These are phyloP conservation scores for Gloeopeniophorella convolvens DNA, from an alignment of 768 basidiomycete species.

Conservation along the genomic window DNA sequence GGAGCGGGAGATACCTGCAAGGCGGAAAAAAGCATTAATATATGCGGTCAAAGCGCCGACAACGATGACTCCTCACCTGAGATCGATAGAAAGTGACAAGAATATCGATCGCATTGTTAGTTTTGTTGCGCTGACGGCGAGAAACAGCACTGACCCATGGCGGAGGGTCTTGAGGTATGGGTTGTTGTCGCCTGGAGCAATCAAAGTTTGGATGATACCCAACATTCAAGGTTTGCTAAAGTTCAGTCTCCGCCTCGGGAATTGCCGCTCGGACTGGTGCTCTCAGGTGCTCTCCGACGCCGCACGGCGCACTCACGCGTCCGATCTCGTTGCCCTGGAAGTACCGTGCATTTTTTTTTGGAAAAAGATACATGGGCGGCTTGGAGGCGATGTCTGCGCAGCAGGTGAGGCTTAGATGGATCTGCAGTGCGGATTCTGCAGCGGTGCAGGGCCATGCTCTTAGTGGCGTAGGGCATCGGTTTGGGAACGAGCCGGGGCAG, in stretches of 20 bases:
- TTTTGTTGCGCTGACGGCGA: conserved; percentile 3
- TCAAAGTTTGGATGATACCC: conserved; percentile 22
- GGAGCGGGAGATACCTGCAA: conserved; percentile 89
- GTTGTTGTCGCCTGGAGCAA: conserved; percentile 22
- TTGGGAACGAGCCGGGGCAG: too few species aligned
- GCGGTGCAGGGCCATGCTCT: too few species aligned
- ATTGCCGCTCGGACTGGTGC: conserved; percentile 2
- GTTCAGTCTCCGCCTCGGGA: conserved; percentile 12
- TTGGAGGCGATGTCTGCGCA: too few species aligned
- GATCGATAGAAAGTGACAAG: neutral
- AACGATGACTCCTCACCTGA: neutral
- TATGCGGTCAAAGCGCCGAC: neutral
- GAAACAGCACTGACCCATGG: conserved; percentile 62
- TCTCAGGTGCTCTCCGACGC: too few species aligned
- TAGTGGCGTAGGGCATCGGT: too few species aligned
- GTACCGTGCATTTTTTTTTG: too few species aligned
- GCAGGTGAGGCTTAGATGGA: too few species aligned
- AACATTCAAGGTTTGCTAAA: conserved; percentile 11
- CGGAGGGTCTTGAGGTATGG: conserved; percentile 64
- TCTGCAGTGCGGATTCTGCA: too few species aligned
- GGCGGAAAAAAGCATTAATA: neutral
- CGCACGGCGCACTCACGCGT: too few species aligned
- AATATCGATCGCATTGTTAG: neutral
- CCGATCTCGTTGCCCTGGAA: too few species aligned
- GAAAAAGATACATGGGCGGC: too few species aligned